phyloP scores from a whole-genome alignment of 73 alveolate species.

The Paramecium octaurelia region DNA sequence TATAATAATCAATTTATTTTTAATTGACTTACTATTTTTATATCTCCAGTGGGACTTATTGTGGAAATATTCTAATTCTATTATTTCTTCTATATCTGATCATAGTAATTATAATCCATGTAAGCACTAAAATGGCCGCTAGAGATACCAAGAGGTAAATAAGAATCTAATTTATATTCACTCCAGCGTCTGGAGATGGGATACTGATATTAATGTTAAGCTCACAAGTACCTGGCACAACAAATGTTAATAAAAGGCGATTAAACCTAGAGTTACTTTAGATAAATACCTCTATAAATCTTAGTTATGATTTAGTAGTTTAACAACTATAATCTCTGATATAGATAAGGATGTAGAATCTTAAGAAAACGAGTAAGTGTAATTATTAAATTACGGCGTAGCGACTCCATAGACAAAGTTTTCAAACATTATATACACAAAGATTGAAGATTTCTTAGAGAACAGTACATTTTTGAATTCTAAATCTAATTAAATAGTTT shows the following conservation, averaged over 20 bases:
- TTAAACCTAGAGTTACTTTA: background rate
- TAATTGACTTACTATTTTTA: background rate
- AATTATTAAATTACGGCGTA: background rate
- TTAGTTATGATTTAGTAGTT: background rate
- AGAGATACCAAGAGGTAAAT: background rate
- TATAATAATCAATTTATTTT: background rate
- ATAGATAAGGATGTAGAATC: background rate
- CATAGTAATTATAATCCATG: background rate
- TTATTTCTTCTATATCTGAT: background rate
- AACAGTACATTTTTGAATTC: background rate
- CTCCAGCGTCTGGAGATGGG: background rate
- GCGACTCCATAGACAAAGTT: background rate
- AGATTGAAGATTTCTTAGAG: background rate
- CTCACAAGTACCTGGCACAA: background rate
- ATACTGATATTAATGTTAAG: background rate
- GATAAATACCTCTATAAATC: background rate
- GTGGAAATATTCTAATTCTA: background rate
- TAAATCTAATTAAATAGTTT: background rate
- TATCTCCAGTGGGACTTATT: background rate
- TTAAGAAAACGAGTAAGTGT: background rate
- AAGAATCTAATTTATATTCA: conserved; percentile 3
- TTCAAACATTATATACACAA: background rate
- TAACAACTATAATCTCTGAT: background rate
- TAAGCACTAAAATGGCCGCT: background rate
- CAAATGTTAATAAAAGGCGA: background rate